These are phyloP conservation scores for Mrakia blollopis DNA, from an alignment of 768 basidiomycete species.

Conservation along the genomic window DNA sequence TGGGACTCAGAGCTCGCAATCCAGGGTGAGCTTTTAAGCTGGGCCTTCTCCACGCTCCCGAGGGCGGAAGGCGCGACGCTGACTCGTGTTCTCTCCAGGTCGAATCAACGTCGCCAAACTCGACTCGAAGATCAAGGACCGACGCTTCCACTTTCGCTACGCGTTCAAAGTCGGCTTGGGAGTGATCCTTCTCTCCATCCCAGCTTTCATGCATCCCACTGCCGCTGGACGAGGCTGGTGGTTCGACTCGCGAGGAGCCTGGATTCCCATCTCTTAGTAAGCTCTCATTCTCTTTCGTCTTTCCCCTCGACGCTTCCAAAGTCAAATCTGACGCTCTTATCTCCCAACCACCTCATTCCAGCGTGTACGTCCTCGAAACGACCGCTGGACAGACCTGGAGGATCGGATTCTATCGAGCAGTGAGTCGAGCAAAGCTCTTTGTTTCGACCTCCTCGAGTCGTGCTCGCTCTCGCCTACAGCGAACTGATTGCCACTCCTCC, in stretches of 20 bases:
- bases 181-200: constrained; percentile 39
- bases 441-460: too few relatives aligned
- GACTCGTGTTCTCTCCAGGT: background rate
- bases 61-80: too few relatives aligned
- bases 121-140: background rate
- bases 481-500: background rate
- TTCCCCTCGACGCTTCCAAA: too few relatives aligned
- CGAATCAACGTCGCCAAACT: constrained; percentile 12
- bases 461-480: too few relatives aligned
- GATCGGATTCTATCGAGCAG: constrained; percentile 40
- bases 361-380: constrained; percentile 43
- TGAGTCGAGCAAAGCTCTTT: background rate
- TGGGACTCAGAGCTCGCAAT: constrained; percentile 23
- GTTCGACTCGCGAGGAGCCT: constrained; percentile 38
- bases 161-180: constrained; percentile 19
- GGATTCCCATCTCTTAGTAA: constrained; percentile 38
- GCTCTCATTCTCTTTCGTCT: constrained; percentile 33
- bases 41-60: too few relatives aligned
- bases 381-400: constrained; percentile 43
- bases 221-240: constrained; percentile 38
- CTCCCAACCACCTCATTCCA: background rate
- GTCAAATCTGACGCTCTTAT: background rate
- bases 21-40: background rate
- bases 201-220: constrained; percentile 39
- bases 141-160: constrained; percentile 18